phyloP scores from a whole-genome alignment of 331 rosid genomes.

The Phaseolus coccineus region DNA sequence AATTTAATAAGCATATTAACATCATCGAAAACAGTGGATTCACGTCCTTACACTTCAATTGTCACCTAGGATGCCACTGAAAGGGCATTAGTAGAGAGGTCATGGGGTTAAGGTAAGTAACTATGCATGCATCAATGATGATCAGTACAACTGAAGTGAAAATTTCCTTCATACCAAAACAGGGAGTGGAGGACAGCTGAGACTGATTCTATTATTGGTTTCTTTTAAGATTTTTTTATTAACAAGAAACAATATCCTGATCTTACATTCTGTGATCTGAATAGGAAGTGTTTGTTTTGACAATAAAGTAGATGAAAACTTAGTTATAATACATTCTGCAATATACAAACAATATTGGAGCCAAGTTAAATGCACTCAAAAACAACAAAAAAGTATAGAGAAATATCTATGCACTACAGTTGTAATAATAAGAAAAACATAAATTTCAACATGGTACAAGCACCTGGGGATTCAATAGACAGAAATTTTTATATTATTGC shows the following conservation, averaged over 20 bases:
- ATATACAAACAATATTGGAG: neutral
- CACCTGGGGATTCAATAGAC: neutral
- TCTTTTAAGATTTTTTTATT: neutral
- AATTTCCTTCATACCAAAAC: neutral
- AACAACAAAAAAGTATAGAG: neutral
- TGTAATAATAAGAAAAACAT: slow-evolving; percentile 10
- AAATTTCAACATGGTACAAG: neutral
- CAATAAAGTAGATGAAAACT: slow-evolving; percentile 2
- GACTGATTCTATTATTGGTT: neutral
- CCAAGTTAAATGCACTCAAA: slow-evolving; percentile 22
- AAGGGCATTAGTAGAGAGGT: slow-evolving; percentile 6
- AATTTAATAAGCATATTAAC: neutral
- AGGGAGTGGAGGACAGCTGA: slow-evolving; percentile 15
- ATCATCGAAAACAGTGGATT: neutral
- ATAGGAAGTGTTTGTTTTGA: slow-evolving; percentile 7
- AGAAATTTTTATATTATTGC: slow-evolving; percentile 1
- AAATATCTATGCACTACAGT: slow-evolving; percentile 9
- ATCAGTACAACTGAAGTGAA: slow-evolving; percentile 16
- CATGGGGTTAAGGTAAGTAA: neutral
- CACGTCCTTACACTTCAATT: slow-evolving; percentile 2
- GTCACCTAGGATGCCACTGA: neutral
- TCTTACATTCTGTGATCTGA: slow-evolving; percentile 6
- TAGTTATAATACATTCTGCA: slow-evolving; percentile 18
- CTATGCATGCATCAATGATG: neutral
- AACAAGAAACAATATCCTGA: slow-evolving; percentile 2